phyloP scores from a whole-genome alignment of 768 basidiomycete species.

The Hortiboletus campestris region DNA sequence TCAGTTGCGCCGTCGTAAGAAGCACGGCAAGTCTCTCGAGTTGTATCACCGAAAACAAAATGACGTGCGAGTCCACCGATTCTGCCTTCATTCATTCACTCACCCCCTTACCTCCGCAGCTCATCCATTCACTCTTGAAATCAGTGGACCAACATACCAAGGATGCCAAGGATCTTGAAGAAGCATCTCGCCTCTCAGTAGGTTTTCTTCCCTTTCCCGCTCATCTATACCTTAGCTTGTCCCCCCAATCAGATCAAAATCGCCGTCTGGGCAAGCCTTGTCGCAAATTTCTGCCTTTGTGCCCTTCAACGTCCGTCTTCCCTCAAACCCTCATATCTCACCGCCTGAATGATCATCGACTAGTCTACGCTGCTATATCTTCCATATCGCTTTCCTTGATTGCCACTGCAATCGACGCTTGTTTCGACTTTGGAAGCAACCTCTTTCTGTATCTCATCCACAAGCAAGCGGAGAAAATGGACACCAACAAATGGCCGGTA shows the following conservation, averaged over 20 bases:
- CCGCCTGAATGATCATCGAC: background rate
- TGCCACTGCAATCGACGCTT: slow-evolving; percentile 86
- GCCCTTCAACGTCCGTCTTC: slow-evolving; percentile 57
- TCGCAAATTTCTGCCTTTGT: slow-evolving; percentile 70
- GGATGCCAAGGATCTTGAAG: slow-evolving; percentile 72
- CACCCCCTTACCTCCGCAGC: slow-evolving; percentile 41
- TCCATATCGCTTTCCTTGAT: slow-evolving; percentile 82
- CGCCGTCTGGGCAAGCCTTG: slow-evolving; percentile 82
- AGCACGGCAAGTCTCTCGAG: slow-evolving; percentile 61
- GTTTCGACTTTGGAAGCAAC: slow-evolving; percentile 83
- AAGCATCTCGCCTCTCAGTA: slow-evolving; percentile 65
- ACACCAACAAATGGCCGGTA: slow-evolving; percentile 87
- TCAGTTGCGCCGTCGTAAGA: slow-evolving; percentile 55
- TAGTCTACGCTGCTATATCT: slow-evolving; percentile 91
- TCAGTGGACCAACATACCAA: slow-evolving; percentile 86
- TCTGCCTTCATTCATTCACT: background rate
- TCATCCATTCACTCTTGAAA: slow-evolving; percentile 85
- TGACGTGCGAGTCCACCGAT: slow-evolving; percentile 43
- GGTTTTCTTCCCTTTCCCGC: slow-evolving; percentile 19
- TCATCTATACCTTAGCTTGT: background rate
- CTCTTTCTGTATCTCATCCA: slow-evolving; percentile 80
- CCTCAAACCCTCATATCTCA: background rate
- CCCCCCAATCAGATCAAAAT: slow-evolving; percentile 66
- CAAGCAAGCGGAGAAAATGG: slow-evolving; percentile 65
- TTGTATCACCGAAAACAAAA: slow-evolving; percentile 72